These are phyloP conservation scores for Backusella circina DNA, from an alignment of 192 early-diverging fungal species.

Conservation along the genomic window DNA sequence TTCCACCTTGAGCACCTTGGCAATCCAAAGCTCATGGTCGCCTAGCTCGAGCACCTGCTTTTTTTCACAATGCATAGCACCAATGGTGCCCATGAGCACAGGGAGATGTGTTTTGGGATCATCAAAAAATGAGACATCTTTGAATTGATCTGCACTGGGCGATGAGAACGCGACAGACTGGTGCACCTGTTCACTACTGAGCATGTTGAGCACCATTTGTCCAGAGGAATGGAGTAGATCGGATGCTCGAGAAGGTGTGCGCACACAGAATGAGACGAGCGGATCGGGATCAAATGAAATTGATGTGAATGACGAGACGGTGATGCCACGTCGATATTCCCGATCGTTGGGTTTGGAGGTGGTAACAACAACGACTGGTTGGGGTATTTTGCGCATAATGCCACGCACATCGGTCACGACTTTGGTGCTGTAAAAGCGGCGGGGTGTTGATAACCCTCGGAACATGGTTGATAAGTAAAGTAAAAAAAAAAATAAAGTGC, in stretches of 20 bases:
- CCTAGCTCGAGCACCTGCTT: slow-evolving; percentile 48
- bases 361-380: slow-evolving; percentile 56
- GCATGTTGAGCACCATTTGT: slow-evolving; percentile 57
- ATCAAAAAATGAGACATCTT: slow-evolving; percentile 35
- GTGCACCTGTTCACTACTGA: slow-evolving; percentile 49
- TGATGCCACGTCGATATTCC: slow-evolving; percentile 51
- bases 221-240: slow-evolving; percentile 43
- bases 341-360: slow-evolving; percentile 34
- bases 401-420: slow-evolving; percentile 33
- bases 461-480: background rate
- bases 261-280: slow-evolving; percentile 58
- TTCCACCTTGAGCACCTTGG: slow-evolving; percentile 49
- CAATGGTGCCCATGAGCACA: slow-evolving; percentile 52
- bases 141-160: slow-evolving; percentile 46
- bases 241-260: slow-evolving; percentile 58
- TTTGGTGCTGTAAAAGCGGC: background rate
- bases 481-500: background rate
- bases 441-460: background rate
- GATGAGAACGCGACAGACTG: slow-evolving; percentile 61
- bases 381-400: slow-evolving; percentile 61
- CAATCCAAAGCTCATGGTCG: slow-evolving; percentile 65
- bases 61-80: slow-evolving; percentile 54
- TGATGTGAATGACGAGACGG: slow-evolving; percentile 64
- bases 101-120: slow-evolving; percentile 47
- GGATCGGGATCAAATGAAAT: slow-evolving; percentile 58